Conservation (phyloP, 2,329 filamentous ascomycete genomes). For the Plenodomus biglobosus region DNA sequence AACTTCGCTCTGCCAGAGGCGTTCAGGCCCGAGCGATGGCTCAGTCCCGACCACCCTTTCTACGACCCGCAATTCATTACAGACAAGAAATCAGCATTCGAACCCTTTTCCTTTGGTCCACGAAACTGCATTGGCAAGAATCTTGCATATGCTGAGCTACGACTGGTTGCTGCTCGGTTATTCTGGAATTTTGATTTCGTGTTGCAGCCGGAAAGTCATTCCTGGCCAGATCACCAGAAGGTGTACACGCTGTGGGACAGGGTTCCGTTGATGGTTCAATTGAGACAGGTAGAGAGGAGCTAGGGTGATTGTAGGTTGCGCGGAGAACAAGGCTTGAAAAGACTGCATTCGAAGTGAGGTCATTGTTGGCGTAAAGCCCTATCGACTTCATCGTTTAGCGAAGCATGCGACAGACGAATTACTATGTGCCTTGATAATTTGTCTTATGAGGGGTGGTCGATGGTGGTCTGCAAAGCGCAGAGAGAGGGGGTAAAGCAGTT, state of each 20-base stretch:
- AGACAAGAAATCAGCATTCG: conserved; percentile 33
- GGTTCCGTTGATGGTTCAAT: neutral
- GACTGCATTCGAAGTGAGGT: no score
- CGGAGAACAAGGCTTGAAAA: no score
- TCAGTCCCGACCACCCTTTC: conserved; percentile 1
- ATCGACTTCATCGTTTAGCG: no score
- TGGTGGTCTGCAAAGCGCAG: no score
- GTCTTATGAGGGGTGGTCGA: no score
- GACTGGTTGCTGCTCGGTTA: conserved; percentile 42
- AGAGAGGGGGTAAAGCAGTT: no score
- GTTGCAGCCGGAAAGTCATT: conserved; percentile 1
- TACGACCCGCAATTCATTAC: conserved; percentile 14
- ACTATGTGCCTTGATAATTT: no score
- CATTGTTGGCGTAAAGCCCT: no score
- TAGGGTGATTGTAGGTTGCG: no score
- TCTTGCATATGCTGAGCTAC: conserved; percentile 44
- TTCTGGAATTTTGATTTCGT: conserved; percentile 44
- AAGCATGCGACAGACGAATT: no score
- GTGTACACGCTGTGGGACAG: conserved; percentile 2
- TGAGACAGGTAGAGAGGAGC: no score
- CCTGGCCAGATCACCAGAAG: conserved; percentile 3
- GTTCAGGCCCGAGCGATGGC: conserved; percentile 31
- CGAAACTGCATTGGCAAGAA: conserved; percentile 20
- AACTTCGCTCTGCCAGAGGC: conserved; percentile 25
- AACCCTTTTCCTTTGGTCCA: conserved; percentile 23